Evolutionary conservation across 2,329 filamentous ascomycete species (phyloP).

Genomic region (Pezicula radicicola): DNA sequence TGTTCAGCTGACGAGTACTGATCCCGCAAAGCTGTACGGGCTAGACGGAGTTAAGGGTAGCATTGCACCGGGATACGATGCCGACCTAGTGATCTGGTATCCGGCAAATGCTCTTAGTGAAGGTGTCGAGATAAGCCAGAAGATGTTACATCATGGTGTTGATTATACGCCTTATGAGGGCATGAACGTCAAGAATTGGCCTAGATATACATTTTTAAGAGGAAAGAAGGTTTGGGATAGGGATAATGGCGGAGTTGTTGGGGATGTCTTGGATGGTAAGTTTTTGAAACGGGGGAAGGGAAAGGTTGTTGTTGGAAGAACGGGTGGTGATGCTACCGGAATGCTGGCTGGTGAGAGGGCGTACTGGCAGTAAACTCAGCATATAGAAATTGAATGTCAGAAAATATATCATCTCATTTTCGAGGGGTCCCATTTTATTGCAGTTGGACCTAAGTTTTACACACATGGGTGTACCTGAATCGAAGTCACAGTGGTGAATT

Average conservation of each 20-base stretch:
- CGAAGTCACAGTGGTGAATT: no score
- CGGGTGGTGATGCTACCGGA: conserved; percentile 12
- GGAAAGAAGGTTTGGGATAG: conserved; percentile 20
- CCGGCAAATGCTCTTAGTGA: conserved; percentile 9
- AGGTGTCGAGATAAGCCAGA: conserved; percentile 12
- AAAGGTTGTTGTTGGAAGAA: conserved; percentile 17
- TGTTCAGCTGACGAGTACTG: conserved; percentile 16
- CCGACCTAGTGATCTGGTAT: conserved; percentile 22
- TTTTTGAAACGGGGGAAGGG: conserved; percentile 17
- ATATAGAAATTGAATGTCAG: no score
- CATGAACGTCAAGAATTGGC: conserved; percentile 19
- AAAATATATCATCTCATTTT: no score
- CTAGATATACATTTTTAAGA: conserved; percentile 17
- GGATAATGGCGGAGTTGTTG: conserved; percentile 14
- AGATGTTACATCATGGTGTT: conserved; percentile 18
- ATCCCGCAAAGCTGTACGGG: conserved; percentile 20
- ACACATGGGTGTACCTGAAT: no score
- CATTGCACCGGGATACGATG: conserved; percentile 21
- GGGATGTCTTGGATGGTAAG: conserved; percentile 11
- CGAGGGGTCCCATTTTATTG: no score
- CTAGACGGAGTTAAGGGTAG: conserved; percentile 18
- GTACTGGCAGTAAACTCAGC: conserved; percentile 5
- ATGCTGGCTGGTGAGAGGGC: conserved; percentile 17
- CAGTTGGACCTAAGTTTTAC: no score
- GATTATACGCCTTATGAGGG: conserved; percentile 22